Evolutionary conservation across 768 basidiomycete genomes (phyloP), one percentile per base, ranked within the genome.

Genomic region (Kondoa subrosea): DNA sequence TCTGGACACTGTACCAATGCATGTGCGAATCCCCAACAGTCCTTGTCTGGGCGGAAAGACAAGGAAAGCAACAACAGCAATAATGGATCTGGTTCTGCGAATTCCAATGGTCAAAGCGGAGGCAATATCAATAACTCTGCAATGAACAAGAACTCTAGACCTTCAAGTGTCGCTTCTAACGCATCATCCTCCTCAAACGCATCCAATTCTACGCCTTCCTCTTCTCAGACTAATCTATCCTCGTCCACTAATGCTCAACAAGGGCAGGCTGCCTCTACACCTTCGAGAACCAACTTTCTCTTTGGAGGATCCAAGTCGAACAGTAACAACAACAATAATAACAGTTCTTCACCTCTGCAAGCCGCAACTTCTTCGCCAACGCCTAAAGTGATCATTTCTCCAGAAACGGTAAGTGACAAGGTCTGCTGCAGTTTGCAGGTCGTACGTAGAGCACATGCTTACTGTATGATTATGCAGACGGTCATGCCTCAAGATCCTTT

Each of bases 401-500:
- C 40, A 8, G 40, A 50, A 21, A 8, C 40, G 40, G 40, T 50
- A 21, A 50, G 40, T 50, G 40, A 50, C 40, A 50, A 50, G 40
- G 40, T 50, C 40, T 50, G 40, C 40, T 50, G n/a, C n/a, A n/a
- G n/a, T 50, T 50, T 50, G 40, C 40, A 50, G 40, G 21, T 50
- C n/a, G n/a, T n/a, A n/a, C n/a, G n/a, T n/a, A n/a, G n/a, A n/a
- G 56, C 56, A 56, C 56, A 56, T 15, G 56, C 56, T 56, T 15
- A 31, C 26, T 27, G 63, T 67, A 3, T n/a, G 8, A 8, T 26
- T 67, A 34, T n/a, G 32, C 30, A 76, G 74, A 71, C 75, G 1
- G 76, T 78, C 63, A 80, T 80, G 79, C 77, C 78, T 0, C 60
- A 71, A 2, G 79, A 79, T 66, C 78, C 77, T 0, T 74, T 79